Evolutionary conservation across 2,329 filamentous ascomycete species (phyloP).

Genomic region (Xylogone sp.): DNA sequence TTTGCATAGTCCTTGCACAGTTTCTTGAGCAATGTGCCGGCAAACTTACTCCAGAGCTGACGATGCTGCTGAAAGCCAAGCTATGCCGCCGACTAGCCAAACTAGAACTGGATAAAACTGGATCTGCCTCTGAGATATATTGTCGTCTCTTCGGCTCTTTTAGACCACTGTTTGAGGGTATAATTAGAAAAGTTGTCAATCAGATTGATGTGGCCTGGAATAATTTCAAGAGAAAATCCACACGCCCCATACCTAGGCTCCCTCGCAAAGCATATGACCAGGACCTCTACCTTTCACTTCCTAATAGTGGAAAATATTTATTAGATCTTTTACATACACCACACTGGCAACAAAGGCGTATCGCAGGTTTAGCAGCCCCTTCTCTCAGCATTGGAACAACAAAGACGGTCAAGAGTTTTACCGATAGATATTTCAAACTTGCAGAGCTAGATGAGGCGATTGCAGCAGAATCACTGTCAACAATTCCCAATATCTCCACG

Average conservation of each 20-base stretch:
- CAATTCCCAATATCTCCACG: conserved; percentile 1
- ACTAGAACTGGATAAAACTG: conserved; percentile 39
- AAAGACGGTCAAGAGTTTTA: conserved; percentile 14
- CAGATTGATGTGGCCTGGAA: conserved; percentile 35
- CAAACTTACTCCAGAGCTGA: conserved; percentile 30
- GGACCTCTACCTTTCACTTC: conserved; percentile 34
- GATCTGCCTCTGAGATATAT: conserved; percentile 16
- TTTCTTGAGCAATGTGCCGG: conserved; percentile 39
- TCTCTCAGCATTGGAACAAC: conserved; percentile 8
- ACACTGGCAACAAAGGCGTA: conserved; percentile 5
- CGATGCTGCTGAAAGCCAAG: conserved; percentile 44
- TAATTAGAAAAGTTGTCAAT: conserved; percentile 25
- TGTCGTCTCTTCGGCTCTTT: conserved; percentile 25
- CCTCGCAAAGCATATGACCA: conserved; percentile 30
- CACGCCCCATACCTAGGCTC: conserved; percentile 38
- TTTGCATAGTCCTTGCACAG: conserved; percentile 42
- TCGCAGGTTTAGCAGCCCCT: conserved; percentile 12
- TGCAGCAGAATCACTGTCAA: conserved; percentile 7
- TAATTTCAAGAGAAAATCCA: conserved; percentile 32
- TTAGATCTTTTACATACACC: conserved; percentile 10
- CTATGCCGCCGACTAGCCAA: conserved; percentile 56
- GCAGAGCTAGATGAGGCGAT: conserved; percentile 16
- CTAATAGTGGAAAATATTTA: conserved; percentile 35
- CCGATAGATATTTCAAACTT: conserved; percentile 21
- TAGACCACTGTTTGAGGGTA: conserved; percentile 22